These are phyloP conservation scores for Trichoderma polysporum DNA, from an alignment of 2,329 filamentous ascomycete genomes.

Conservation along the genomic window DNA sequence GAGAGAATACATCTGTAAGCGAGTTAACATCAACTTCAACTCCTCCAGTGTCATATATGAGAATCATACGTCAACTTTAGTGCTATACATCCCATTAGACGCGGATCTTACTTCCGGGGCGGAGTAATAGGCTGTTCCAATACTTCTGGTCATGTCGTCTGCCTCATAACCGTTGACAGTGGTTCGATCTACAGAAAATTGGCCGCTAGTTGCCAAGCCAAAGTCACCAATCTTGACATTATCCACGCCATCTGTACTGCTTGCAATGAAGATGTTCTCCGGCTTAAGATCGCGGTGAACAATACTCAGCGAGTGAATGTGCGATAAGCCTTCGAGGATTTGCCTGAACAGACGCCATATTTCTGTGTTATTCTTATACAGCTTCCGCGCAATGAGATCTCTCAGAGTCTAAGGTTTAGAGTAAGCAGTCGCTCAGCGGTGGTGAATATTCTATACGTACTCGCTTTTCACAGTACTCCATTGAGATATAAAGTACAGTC, in stretches of 20 bases:
- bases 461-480: constrained; percentile 96
- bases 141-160: constrained; percentile 67
- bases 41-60: constrained; percentile 22
- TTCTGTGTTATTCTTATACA: constrained; percentile 73
- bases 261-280: constrained; percentile 89
- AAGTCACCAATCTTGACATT: constrained; percentile 98
- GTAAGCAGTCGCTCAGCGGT: not conserved
- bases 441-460: constrained; percentile 43
- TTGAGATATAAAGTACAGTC: constrained; percentile 91
- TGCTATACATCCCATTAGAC: constrained; percentile 75
- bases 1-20: constrained; percentile 80
- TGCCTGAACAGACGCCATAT: constrained; percentile 91
- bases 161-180: constrained; percentile 44
- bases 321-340: constrained; percentile 81
- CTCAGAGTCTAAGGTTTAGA: constrained; percentile 63
- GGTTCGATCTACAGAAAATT: constrained; percentile 63
- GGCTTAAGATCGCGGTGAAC: constrained; percentile 96
- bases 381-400: constrained; percentile 75
- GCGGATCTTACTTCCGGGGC: constrained; percentile 85
- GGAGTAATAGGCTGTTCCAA: constrained; percentile 84
- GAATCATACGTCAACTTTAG: constrained; percentile 79
- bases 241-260: constrained; percentile 68
- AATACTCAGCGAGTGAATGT: constrained; percentile 88
- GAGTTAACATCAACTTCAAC: not conserved
- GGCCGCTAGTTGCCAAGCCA: constrained; percentile 86